Conservation (phyloP, 108 stramenopile species). For the Epithemia pelagica region DNA sequence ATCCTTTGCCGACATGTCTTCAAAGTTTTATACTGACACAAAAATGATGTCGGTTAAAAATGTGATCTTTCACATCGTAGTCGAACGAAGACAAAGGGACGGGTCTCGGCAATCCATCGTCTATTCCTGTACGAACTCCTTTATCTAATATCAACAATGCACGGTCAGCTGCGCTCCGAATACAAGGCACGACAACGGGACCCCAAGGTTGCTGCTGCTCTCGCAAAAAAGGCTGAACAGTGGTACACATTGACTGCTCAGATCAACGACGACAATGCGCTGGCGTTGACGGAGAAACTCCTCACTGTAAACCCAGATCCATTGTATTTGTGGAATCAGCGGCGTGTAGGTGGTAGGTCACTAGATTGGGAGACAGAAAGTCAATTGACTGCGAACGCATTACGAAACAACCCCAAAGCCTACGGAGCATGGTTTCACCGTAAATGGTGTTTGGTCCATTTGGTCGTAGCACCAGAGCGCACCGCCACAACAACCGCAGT, state of each 20-base stretch:
- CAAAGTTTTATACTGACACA: too few relatives aligned
- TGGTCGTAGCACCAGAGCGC: constrained; percentile 3
- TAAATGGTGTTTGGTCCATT: constrained; percentile 79
- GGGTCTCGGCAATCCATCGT: too few relatives aligned
- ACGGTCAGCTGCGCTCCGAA: constrained; percentile 70
- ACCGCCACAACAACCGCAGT: background rate
- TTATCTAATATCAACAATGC: constrained; percentile 43
- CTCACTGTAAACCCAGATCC: constrained; percentile 91
- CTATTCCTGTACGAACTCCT: too few relatives aligned
- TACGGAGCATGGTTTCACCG: constrained; percentile 98
- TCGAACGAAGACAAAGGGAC: too few relatives aligned
- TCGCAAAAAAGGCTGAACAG: constrained; percentile 68
- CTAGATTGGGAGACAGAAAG: constrained; percentile 37
- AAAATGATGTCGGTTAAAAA: too few relatives aligned
- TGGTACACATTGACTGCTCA: constrained; percentile 58
- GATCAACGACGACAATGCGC: constrained; percentile 29
- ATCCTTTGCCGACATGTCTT: too few relatives aligned
- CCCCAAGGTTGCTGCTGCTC: constrained; percentile 38
- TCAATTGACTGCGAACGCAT: constrained; percentile 64
- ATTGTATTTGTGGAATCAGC: constrained; percentile 92
- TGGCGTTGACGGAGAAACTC: constrained; percentile 72
- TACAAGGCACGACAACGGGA: constrained; percentile 65
- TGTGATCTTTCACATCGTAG: too few relatives aligned
- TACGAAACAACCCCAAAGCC: constrained; percentile 92
- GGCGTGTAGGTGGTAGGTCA: constrained; percentile 47